Evolutionary conservation across 2,329 filamentous ascomycete genomes (phyloP).

Genomic region (Trichoderma sp.): DNA sequence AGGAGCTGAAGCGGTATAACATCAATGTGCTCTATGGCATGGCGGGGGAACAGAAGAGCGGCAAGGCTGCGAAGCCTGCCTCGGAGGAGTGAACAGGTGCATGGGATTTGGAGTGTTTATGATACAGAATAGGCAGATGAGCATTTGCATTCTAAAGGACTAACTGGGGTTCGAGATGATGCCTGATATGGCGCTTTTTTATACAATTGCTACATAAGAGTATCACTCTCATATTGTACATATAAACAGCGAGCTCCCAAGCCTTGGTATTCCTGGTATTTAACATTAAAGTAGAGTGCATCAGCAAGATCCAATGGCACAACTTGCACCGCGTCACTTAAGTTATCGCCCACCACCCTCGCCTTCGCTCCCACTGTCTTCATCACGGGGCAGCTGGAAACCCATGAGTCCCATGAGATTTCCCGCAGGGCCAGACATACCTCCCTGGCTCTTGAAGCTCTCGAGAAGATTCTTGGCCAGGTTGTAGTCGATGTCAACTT

Average conservation of each 20-base stretch:
- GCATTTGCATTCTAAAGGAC: neutral
- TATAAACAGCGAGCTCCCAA: neutral
- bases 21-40: constrained; percentile 68
- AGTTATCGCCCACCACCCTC: neutral
- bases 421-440: constrained; percentile 80
- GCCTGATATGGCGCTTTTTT: neutral
- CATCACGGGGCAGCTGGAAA: constrained; percentile 76
- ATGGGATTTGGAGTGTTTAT: neutral
- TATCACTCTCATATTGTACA: neutral
- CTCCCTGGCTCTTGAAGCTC: constrained; percentile 87
- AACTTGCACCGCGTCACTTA: neutral
- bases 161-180: neutral
- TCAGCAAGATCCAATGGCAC: neutral
- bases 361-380: constrained; percentile 44
- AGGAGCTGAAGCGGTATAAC: constrained; percentile 75
- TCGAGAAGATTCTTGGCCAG: constrained; percentile 88
- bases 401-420: constrained; percentile 89
- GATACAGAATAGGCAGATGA: neutral
- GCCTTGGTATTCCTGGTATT: neutral
- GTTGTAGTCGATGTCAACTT: constrained; percentile 80
- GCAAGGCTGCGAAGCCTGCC: neutral
- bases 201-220: neutral
- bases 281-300: neutral
- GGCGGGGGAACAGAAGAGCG: constrained; percentile 23
- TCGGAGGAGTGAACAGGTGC: neutral